These are phyloP conservation scores for Melanopsichium pennsylvanicum DNA, from an alignment of 1,284 basidiomycete genomes.

Conservation along the genomic window DNA sequence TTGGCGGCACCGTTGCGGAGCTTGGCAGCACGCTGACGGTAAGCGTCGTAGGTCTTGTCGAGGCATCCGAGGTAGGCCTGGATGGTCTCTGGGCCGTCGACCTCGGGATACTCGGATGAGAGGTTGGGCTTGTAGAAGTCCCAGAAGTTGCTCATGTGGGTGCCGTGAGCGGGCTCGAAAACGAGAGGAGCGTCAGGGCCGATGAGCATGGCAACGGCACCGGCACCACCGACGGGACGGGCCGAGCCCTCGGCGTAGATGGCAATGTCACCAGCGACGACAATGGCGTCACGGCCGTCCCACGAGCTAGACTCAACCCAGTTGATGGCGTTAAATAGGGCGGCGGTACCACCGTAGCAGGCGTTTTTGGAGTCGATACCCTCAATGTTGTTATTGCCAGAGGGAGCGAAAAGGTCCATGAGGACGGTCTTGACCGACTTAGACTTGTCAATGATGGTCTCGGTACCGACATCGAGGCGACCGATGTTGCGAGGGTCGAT, in stretches of 20 bases:
- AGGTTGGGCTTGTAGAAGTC: constrained; percentile 66
- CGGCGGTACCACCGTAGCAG: constrained; percentile 97
- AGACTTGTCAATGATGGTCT: constrained; percentile 99
- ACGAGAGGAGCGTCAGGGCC: constrained; percentile 94
- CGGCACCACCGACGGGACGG: constrained; percentile 94
- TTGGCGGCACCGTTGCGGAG: constrained; percentile 29
- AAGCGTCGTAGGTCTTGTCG: constrained; percentile 86
- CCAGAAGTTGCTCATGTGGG: constrained; percentile 96
- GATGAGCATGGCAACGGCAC: constrained; percentile 91
- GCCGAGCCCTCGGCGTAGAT: constrained; percentile 96
- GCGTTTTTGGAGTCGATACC: constrained; percentile 99
- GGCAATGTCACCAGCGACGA: constrained; percentile 96
- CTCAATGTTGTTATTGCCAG: constrained; percentile 96
- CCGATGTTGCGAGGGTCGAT: constrained; percentile 96
- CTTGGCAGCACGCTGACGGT: constrained; percentile 82
- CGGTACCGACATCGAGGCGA: constrained; percentile 96
- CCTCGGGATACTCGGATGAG: constrained; percentile 83
- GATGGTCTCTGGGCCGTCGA: constrained; percentile 95
- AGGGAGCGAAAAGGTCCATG: constrained; percentile 93
- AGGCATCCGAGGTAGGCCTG: constrained; percentile 93
- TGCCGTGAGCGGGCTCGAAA: constrained; percentile 93
- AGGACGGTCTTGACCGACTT: constrained; percentile 98
- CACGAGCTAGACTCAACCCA: constrained; percentile 97
- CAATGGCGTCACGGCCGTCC: constrained; percentile 97
- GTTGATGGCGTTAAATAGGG: constrained; percentile 90